A percentile compares a stretch with the other conserved stretches of the same genome.
Evolutionary conservation across 176 grass and related monocot genomes (phyloP).

Genomic region (Oryza australiensis): DNA sequence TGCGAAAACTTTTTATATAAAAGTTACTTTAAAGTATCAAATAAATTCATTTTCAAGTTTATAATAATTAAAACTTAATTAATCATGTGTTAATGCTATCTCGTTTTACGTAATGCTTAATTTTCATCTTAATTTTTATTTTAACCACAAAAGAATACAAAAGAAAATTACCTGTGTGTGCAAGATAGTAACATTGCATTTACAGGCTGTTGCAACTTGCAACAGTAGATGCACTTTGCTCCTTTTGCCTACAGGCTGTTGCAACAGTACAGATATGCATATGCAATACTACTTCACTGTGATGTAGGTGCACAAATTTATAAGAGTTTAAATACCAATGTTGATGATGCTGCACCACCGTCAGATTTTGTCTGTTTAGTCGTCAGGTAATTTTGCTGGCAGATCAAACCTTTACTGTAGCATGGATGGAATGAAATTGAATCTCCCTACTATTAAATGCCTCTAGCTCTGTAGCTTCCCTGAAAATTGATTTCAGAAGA

Average conservation of each 20-base stretch:
- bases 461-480: neutral
- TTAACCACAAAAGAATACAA: no score
- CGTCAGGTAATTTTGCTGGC: neutral
- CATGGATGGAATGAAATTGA: neutral
- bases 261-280: neutral
- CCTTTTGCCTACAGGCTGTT: neutral
- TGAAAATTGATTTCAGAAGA: neutral
- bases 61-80: no score
- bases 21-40: no score
- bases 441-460: neutral
- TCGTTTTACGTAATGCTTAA: no score
- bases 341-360: neutral
- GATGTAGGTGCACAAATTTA: neutral
- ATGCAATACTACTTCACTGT: neutral
- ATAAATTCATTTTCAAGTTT: no score
- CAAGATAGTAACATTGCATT: neutral
- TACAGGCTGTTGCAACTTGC: constrained; percentile 16
- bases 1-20: no score
- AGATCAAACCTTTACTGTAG: neutral
- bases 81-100: no score
- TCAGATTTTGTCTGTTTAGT: neutral
- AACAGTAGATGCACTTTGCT: neutral
- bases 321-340: neutral
- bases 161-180: no score
- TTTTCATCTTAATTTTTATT: no score